phyloP scores from a whole-genome alignment of 1,284 basidiomycete genomes.

The Mrakiaceae sp. region DNA sequence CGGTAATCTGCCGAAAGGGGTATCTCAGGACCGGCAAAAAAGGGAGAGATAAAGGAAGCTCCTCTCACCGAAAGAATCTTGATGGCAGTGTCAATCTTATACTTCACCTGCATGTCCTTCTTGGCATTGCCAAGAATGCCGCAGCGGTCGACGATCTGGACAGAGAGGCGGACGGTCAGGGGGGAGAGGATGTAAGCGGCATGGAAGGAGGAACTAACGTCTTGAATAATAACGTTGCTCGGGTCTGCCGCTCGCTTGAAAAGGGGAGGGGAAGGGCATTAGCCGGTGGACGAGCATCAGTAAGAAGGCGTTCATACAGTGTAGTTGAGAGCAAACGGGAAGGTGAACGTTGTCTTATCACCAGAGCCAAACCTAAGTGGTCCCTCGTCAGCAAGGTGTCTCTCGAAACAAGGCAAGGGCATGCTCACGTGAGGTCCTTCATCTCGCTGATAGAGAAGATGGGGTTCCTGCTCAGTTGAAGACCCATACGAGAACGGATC shows the following conservation, averaged over 20 bases:
- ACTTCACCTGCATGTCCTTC: neutral
- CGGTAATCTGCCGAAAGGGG: neutral
- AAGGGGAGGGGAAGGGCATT: no score
- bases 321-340: conserved; percentile 4
- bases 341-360: conserved; percentile 1
- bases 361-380: neutral
- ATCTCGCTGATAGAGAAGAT: neutral
- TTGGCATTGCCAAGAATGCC: neutral
- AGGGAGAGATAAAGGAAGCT: neutral
- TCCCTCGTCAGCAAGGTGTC: neutral
- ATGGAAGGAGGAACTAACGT: no score
- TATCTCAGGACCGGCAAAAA: neutral
- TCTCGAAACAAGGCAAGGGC: neutral
- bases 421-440: neutral
- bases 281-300: no score
- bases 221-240: no score
- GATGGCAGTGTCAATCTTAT: neutral
- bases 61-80: neutral
- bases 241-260: no score
- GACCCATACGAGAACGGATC: neutral
- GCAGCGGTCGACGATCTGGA: neutral
- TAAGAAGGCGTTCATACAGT: neutral
- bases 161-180: neutral
- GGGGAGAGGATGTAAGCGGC: no score
- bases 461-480: neutral